Evolutionary conservation across 768 basidiomycete species (phyloP).

Genomic region (Tylopilus subfusipes): DNA sequence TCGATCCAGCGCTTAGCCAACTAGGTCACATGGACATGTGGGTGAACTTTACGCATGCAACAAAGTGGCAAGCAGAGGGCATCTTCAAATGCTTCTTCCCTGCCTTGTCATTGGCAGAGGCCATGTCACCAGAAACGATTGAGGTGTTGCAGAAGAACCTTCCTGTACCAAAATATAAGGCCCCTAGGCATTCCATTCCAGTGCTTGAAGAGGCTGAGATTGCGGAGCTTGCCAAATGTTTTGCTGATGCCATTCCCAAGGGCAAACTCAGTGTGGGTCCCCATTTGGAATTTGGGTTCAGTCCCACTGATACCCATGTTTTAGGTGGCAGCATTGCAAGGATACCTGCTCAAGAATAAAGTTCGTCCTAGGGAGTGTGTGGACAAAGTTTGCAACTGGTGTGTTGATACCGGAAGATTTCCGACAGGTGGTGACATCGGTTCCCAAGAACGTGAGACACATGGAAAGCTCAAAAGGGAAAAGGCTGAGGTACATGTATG

Average conservation of each 20-base stretch:
- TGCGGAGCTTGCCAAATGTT: conserved; percentile 71
- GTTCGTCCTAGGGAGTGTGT: conserved; percentile 85
- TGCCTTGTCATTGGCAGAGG: conserved; percentile 7
- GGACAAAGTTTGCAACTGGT: conserved; percentile 75
- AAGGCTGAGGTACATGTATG: conserved; percentile 49
- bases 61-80: conserved; percentile 90
- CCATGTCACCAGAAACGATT: conserved; percentile 19
- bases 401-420: conserved; percentile 16
- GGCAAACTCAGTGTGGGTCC: conserved; percentile 79
- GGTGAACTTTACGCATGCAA: conserved; percentile 88
- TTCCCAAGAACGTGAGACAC: conserved; percentile 73
- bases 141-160: conserved; percentile 65
- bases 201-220: conserved; percentile 75
- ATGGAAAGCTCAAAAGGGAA: conserved; percentile 83
- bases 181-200: conserved; percentile 55
- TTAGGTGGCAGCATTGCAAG: conserved; percentile 80
- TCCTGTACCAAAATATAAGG: conserved; percentile 64
- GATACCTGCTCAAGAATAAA: conserved; percentile 86
- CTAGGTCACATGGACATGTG: conserved; percentile 92
- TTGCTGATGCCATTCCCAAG: conserved; percentile 81
- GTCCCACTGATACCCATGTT: conserved; percentile 24
- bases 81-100: conserved; percentile 97
- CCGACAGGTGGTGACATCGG: conserved; percentile 4
- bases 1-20: conserved; percentile 84
- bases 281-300: neutral